Conservation (phyloP, 164 flowering plant genomes). For the Sedum album region DNA sequence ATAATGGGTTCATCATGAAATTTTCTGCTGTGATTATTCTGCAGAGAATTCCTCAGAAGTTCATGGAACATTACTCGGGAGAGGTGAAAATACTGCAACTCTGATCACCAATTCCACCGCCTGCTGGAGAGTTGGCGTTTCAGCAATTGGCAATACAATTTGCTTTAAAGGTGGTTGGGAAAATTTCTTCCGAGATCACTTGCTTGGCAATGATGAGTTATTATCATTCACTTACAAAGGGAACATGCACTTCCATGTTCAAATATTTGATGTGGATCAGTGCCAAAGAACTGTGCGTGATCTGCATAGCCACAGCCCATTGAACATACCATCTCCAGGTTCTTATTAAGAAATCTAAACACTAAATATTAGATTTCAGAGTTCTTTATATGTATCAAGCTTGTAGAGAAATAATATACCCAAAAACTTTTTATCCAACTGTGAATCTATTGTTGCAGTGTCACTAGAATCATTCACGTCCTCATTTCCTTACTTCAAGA, state of each 20-base stretch:
- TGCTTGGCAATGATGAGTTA: background rate
- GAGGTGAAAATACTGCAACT: background rate
- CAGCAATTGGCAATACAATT: background rate
- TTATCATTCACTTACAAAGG: constrained; percentile 8
- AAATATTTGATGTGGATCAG: background rate
- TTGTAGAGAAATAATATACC: too few relatives aligned
- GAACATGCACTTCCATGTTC: background rate
- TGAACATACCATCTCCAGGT: background rate
- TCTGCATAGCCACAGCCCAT: background rate
- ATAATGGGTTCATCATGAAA: background rate
- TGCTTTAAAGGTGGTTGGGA: constrained; percentile 6
- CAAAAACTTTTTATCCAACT: background rate
- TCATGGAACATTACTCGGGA: background rate
- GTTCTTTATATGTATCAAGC: background rate
- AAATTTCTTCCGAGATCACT: constrained; percentile 4
- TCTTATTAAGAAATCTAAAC: background rate
- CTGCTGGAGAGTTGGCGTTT: background rate
- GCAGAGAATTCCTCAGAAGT: constrained; percentile 3
- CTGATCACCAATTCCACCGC: background rate
- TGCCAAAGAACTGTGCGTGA: background rate
- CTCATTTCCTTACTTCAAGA: constrained; percentile 3
- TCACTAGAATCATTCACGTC: background rate
- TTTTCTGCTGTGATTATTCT: background rate
- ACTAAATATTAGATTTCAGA: background rate
- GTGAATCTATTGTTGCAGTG: background rate